Percentiles rank a stretch among this genome's conserved stretches.
These are phyloP conservation scores for Lasiodiplodia theobromae DNA, from an alignment of 2,329 filamentous ascomycete genomes.

Conservation along the genomic window DNA sequence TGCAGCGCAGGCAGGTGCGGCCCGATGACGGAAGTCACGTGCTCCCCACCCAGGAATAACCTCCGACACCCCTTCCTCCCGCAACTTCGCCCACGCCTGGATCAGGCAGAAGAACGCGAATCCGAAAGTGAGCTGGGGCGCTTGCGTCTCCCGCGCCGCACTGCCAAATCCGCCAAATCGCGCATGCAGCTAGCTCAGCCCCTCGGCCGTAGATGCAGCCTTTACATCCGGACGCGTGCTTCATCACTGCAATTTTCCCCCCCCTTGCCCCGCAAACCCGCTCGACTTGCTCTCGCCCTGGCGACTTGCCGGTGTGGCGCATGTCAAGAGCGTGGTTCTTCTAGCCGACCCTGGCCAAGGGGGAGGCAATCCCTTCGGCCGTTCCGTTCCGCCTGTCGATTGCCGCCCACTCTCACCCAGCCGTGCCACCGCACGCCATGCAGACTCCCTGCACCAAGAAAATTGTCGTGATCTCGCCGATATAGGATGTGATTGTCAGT, in stretches of 20 bases:
- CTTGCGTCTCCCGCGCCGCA: not conserved
- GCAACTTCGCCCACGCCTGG: not conserved
- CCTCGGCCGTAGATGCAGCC: constrained; percentile 6
- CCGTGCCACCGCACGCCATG: not conserved
- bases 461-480: not conserved
- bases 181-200: not conserved
- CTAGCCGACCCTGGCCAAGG: not conserved
- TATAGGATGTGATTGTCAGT: constrained; percentile 10
- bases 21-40: constrained; percentile 12
- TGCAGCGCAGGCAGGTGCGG: constrained; percentile 4
- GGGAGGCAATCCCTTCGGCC: constrained; percentile 10
- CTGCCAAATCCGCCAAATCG: not conserved
- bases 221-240: constrained; percentile 11
- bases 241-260: not conserved
- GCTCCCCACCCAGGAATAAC: not conserved
- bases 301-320: not conserved
- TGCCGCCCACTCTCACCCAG: constrained; percentile 1
- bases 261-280: not conserved
- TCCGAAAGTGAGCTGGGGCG: not conserved
- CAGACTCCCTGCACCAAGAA: not conserved
- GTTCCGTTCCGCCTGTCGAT: not conserved
- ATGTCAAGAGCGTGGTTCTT: not conserved
- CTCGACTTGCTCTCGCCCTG: not conserved
- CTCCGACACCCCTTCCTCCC: not conserved
- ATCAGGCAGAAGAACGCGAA: not conserved